Conservation (phyloP, 2,329 filamentous ascomycete species). For the Hypoxylon sp. region DNA sequence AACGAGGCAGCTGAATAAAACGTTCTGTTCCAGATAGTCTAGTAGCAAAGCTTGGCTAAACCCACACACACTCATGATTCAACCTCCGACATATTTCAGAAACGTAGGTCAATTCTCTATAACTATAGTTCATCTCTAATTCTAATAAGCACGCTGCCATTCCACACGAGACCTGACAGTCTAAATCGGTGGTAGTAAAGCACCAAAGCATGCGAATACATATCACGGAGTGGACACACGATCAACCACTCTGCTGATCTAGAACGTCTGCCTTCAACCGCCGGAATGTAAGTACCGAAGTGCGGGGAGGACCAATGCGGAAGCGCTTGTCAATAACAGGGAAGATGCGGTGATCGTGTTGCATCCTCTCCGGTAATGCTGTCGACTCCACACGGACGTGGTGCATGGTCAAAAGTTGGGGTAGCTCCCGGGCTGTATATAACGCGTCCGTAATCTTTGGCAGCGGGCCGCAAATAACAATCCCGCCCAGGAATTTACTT, state of each 20-base stretch:
- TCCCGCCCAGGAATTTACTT: not conserved
- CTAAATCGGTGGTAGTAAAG: no score
- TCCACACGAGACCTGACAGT: not conserved
- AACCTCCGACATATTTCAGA: not conserved
- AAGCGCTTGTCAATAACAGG: slow-evolving; percentile 27
- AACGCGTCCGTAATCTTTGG: not conserved
- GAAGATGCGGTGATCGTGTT: slow-evolving; percentile 31
- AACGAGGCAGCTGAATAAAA: not conserved
- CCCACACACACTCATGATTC: not conserved
- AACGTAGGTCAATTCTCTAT: not conserved
- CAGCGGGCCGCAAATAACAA: not conserved
- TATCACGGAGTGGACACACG: slow-evolving; percentile 1
- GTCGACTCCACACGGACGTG: slow-evolving; percentile 21
- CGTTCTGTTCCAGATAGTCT: not conserved
- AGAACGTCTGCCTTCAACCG: slow-evolving; percentile 17
- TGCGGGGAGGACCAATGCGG: slow-evolving; percentile 43
- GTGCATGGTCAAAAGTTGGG: slow-evolving; percentile 32
- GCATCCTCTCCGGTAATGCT: slow-evolving; percentile 17
- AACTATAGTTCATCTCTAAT: slow-evolving; percentile 8
- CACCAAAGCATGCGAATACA: not conserved
- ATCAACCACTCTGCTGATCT: slow-evolving; percentile 8
- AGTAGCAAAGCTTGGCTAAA: not conserved
- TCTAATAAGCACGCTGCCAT: slow-evolving; percentile 6
- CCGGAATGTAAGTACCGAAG: slow-evolving; percentile 44
- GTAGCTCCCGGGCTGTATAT: slow-evolving; percentile 18